Percentiles rank a stretch among this genome's conserved stretches.
These are phyloP conservation scores for Annona squamosa DNA, from an alignment of 164 flowering plant species.

Conservation along the genomic window DNA sequence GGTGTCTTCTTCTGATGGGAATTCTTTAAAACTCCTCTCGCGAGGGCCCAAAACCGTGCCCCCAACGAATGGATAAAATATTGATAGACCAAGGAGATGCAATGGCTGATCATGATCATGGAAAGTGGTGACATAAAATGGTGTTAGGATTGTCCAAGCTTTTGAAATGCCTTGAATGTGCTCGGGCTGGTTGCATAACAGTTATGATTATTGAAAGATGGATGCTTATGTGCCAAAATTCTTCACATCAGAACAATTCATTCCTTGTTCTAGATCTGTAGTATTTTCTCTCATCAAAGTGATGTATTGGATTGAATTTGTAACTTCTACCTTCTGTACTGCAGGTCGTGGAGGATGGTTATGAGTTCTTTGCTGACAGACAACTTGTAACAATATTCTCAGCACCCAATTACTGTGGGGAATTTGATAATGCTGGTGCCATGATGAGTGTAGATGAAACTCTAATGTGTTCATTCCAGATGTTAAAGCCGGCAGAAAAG, in stretches of 20 bases:
- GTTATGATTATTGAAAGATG: neutral
- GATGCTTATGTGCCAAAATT: neutral
- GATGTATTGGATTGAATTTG: neutral
- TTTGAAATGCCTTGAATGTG: neutral
- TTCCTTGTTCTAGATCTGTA: neutral
- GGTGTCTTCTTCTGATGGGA: neutral
- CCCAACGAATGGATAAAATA: too few species aligned
- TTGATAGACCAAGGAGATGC: neutral
- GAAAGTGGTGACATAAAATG: neutral
- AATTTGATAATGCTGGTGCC: slow-evolving; percentile 86
- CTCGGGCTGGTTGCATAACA: neutral
- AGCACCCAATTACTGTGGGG: slow-evolving; percentile 87
- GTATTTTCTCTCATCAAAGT: too few species aligned
- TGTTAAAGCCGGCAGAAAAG: slow-evolving; percentile 60
- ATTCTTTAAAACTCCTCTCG: neutral
- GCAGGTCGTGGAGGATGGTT: slow-evolving; percentile 40
- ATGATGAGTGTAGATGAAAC: slow-evolving; percentile 94
- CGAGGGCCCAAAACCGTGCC: neutral
- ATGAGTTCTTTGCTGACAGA: slow-evolving; percentile 45
- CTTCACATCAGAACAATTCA: neutral
- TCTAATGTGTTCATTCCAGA: slow-evolving; percentile 77
- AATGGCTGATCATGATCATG: neutral
- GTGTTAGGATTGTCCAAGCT: neutral
- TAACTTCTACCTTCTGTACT: neutral
- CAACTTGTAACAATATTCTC: slow-evolving; percentile 89